phyloP scores from a whole-genome alignment of 371 early-diverging fungal genomes.

The Mucor irregularis region DNA sequence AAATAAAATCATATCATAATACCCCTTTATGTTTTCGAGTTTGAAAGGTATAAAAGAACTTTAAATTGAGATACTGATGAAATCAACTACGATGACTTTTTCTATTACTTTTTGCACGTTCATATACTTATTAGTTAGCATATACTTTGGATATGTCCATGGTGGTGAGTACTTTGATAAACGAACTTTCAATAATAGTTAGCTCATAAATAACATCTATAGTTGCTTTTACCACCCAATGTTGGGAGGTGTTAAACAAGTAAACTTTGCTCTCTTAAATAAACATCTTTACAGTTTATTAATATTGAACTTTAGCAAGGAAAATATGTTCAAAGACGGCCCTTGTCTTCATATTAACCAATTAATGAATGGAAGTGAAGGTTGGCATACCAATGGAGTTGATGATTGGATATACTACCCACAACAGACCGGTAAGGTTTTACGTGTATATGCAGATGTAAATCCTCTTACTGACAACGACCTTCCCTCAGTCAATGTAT shows the following conservation, averaged over 20 bases:
- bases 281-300: neutral
- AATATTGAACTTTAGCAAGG: too few species aligned
- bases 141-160: too few species aligned
- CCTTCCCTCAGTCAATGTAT: conserved; percentile 30
- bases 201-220: neutral
- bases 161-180: neutral
- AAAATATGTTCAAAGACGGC: conserved; percentile 44
- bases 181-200: neutral
- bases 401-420: conserved; percentile 53
- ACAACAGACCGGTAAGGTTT: conserved; percentile 38
- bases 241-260: conserved; percentile 29
- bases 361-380: conserved; percentile 4
- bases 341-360: conserved; percentile 26
- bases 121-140: too few species aligned
- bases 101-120: too few species aligned
- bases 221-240: conserved; percentile 28
- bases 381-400: conserved; percentile 34
- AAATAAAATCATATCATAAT: too few species aligned
- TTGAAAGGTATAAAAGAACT: too few species aligned
- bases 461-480: neutral
- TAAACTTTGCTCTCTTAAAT: neutral
- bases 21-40: too few species aligned
- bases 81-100: too few species aligned
- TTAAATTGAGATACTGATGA: too few species aligned
- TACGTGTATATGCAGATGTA: neutral